Conservation (phyloP, 1,284 basidiomycete species). For the Trametes hirsuta region DNA sequence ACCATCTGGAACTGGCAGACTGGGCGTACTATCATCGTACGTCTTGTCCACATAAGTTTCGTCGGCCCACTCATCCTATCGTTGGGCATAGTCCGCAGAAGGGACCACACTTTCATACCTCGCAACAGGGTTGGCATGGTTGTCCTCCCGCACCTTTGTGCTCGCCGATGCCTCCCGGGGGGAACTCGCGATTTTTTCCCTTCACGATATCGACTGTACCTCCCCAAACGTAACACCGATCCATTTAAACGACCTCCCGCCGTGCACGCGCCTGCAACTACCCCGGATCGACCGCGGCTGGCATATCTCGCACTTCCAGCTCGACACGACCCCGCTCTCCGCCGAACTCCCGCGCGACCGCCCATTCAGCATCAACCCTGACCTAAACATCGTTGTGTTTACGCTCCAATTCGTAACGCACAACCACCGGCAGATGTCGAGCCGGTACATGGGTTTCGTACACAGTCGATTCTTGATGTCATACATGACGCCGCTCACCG, state of each 20-base stretch:
- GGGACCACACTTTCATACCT: neutral
- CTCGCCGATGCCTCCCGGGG: conserved; percentile 8
- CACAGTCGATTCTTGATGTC: conserved; percentile 40
- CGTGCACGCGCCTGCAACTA: conserved; percentile 9
- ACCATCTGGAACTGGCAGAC: conserved; percentile 61
- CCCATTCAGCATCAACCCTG: neutral
- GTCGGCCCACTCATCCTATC: neutral
- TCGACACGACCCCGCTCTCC: conserved; percentile 15
- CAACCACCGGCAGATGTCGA: conserved; percentile 6
- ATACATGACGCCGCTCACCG: conserved; percentile 26
- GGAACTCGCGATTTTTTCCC: conserved; percentile 6
- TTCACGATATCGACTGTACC: conserved; percentile 1
- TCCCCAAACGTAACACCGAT: neutral
- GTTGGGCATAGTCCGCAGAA: neutral
- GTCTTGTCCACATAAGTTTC: neutral
- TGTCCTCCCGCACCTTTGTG: conserved; percentile 7
- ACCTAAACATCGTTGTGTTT: conserved; percentile 12
- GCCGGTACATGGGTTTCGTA: conserved; percentile 32
- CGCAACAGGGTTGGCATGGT: conserved; percentile 10
- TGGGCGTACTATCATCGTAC: conserved; percentile 35
- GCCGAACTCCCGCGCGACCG: neutral
- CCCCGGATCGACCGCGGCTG: conserved; percentile 8
- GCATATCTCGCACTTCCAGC: conserved; percentile 14
- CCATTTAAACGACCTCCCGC: neutral
- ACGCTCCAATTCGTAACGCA: conserved; percentile 12